Percentiles rank a stretch among this genome's conserved stretches.
Evolutionary conservation across 1,139 yeast genomes (phyloP).

Genomic region (Kodamaea suecica): DNA sequence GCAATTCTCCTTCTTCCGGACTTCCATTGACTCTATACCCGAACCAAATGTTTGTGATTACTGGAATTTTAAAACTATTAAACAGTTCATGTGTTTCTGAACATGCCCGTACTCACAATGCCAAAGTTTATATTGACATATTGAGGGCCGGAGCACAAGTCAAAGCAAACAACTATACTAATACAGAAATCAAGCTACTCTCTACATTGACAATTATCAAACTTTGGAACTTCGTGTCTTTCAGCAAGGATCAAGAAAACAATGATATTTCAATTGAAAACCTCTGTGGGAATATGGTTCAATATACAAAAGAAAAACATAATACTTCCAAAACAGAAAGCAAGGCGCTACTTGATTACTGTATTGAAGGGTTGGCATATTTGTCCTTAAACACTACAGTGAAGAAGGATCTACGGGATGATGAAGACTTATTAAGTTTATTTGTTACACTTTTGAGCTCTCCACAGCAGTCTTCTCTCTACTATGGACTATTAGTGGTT

Average conservation of each 20-base stretch:
- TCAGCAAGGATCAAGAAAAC: slow-evolving; percentile 19
- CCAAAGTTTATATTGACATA: slow-evolving; percentile 27
- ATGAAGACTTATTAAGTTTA: slow-evolving; percentile 27
- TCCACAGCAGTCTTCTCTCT: slow-evolving; percentile 1
- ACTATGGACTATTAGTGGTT: slow-evolving; percentile 39
- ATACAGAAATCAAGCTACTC: slow-evolving; percentile 24
- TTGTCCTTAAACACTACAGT: slow-evolving; percentile 36
- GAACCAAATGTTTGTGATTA: slow-evolving; percentile 12
- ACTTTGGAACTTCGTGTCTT: slow-evolving; percentile 40
- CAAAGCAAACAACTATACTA: slow-evolving; percentile 8
- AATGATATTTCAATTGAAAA: slow-evolving; percentile 4
- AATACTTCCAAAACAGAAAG: neutral
- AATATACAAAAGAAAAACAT: neutral
- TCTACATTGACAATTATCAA: slow-evolving; percentile 38
- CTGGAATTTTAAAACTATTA: slow-evolving; percentile 25
- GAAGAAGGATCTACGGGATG: slow-evolving; percentile 30
- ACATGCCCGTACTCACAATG: slow-evolving; percentile 32
- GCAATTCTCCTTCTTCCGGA: slow-evolving; percentile 1
- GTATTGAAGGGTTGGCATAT: slow-evolving; percentile 49
- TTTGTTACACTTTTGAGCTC: slow-evolving; percentile 15
- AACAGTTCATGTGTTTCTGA: slow-evolving; percentile 38
- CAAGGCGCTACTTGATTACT: slow-evolving; percentile 16
- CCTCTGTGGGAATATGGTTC: slow-evolving; percentile 1
- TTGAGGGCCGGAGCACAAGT: slow-evolving; percentile 22
- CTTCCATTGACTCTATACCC: slow-evolving; percentile 7